These are phyloP conservation scores for Macrophomina pseudophaseolina DNA, from an alignment of 2,329 filamentous ascomycete species.

Conservation along the genomic window DNA sequence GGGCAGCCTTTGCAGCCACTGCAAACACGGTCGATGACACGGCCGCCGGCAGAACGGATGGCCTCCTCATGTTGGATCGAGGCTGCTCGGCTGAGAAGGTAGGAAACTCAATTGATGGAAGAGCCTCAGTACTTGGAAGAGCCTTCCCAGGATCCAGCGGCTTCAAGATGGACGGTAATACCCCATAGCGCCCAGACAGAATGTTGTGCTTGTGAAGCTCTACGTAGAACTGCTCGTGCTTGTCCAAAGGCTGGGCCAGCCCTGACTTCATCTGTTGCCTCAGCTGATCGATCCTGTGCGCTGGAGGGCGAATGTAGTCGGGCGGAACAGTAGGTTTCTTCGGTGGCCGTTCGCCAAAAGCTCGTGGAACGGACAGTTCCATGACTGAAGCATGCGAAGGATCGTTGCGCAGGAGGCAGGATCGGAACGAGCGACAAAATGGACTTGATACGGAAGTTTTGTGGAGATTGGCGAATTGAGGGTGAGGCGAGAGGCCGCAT, in stretches of 20 bases:
- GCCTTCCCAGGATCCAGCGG: not conserved
- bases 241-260: not conserved
- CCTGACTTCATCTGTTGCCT: constrained; percentile 2
- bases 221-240: not conserved
- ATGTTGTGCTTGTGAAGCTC: constrained; percentile 3
- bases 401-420: not conserved
- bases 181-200: not conserved
- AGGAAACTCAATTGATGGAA: not conserved
- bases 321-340: not conserved
- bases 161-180: not conserved
- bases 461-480: not conserved
- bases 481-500: not conserved
- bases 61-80: not conserved
- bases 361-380: not conserved
- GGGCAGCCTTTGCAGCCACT: not conserved
- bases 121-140: not conserved
- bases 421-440: not conserved
- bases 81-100: not conserved
- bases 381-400: not conserved
- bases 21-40: not conserved
- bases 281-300: not conserved
- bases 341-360: too few species aligned
- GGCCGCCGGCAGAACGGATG: not conserved
- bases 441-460: too few species aligned
- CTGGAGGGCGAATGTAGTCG: not conserved